phyloP scores from a whole-genome alignment of 2,329 filamentous ascomycete species.

The Thelonectria discophora region DNA sequence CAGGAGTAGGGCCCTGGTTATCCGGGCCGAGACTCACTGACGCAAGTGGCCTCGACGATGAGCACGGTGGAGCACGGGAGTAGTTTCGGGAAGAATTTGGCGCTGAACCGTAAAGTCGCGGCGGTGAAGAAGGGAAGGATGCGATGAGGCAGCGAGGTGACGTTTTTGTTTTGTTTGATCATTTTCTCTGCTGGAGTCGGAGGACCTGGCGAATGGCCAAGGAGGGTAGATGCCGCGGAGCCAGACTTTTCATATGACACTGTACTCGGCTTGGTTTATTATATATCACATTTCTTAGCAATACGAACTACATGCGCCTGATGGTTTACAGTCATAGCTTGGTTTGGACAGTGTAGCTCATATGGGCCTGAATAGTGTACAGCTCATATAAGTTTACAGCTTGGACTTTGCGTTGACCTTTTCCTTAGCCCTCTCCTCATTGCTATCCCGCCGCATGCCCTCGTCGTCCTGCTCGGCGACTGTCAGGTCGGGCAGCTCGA shows the following conservation, averaged over 20 bases:
- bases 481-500: conserved; percentile 70
- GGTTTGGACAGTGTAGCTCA: too few species aligned
- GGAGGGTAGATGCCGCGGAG: conserved; percentile 20
- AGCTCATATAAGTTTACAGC: conserved; percentile 6
- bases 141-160: conserved; percentile 27
- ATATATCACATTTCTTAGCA: too few species aligned
- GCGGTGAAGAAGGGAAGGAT: conserved; percentile 20
- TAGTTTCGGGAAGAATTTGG: neutral
- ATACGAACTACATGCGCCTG: too few species aligned
- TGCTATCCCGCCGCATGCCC: conserved; percentile 75
- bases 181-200: conserved; percentile 30
- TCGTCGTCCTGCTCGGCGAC: conserved; percentile 85
- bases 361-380: too few species aligned
- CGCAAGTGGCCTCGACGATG: neutral
- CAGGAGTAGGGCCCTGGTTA: conserved; percentile 45
- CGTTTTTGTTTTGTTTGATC: conserved; percentile 8
- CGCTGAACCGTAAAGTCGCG: conserved; percentile 4
- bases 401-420: neutral
- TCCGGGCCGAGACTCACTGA: neutral
- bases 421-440: conserved; percentile 48
- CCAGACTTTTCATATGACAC: conserved; percentile 31
- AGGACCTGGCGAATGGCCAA: conserved; percentile 22
- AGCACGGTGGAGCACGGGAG: neutral
- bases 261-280: conserved; percentile 13
- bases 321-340: neutral